These are phyloP conservation scores for Nicotiana rustica DNA, from an alignment of 305 asterid genomes.

Conservation along the genomic window DNA sequence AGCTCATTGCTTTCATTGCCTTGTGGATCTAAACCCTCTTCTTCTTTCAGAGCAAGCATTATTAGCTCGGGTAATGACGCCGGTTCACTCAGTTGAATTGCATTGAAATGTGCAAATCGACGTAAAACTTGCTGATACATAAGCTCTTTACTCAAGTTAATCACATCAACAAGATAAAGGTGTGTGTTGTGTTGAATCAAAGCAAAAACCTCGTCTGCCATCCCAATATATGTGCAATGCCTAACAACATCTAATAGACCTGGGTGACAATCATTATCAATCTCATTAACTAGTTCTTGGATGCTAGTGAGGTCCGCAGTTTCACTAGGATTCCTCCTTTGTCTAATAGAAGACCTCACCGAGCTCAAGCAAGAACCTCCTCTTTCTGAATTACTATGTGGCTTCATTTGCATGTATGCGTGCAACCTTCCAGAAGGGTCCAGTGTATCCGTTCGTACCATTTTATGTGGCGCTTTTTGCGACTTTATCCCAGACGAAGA, in stretches of 20 bases:
- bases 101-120: conserved; percentile 94
- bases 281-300: conserved; percentile 78
- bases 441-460: conserved; percentile 90
- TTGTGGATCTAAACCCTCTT: conserved; percentile 72
- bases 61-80: conserved; percentile 76
- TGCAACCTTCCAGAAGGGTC: conserved; percentile 99
- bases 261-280: conserved; percentile 73
- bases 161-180: conserved; percentile 91
- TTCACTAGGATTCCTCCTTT: conserved; percentile 90
- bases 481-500: conserved; percentile 66
- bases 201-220: conserved; percentile 93
- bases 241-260: conserved; percentile 86
- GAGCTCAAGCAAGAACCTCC: conserved; percentile 72
- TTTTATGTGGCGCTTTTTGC: conserved; percentile 80
- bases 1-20: conserved; percentile 69
- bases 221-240: conserved; percentile 88
- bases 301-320: conserved; percentile 93
- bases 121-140: conserved; percentile 94
- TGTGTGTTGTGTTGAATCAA: conserved; percentile 87
- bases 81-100: conserved; percentile 93
- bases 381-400: conserved; percentile 62
- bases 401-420: conserved; percentile 77
- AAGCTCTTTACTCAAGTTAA: conserved; percentile 96
- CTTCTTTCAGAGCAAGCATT: conserved; percentile 84
- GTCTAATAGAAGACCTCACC: conserved; percentile 82